Evolutionary conservation across 768 basidiomycete genomes (phyloP).

Genomic region (Boletus rubropictus): DNA sequence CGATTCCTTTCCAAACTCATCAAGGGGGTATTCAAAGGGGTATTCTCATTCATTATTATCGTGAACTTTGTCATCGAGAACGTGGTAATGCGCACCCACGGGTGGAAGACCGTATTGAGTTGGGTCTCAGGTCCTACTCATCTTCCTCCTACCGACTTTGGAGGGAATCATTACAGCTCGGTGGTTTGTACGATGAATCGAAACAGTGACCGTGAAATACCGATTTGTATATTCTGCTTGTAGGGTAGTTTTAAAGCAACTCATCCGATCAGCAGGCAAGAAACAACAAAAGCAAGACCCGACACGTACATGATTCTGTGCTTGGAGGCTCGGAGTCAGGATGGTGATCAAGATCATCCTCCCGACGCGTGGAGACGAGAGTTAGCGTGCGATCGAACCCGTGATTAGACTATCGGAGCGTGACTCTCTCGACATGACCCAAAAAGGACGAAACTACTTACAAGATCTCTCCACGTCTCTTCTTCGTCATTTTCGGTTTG

Average conservation of each 20-base stretch:
- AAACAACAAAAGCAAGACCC: background rate
- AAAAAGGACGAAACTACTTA: slow-evolving; percentile 31
- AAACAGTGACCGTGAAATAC: slow-evolving; percentile 1
- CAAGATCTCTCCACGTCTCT: slow-evolving; percentile 80
- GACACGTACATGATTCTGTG: slow-evolving; percentile 17
- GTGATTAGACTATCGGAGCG: slow-evolving; percentile 51
- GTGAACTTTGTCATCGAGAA: slow-evolving; percentile 1
- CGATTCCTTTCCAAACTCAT: background rate
- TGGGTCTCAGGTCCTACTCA: slow-evolving; percentile 5
- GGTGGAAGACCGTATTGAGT: slow-evolving; percentile 6
- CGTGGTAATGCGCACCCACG: slow-evolving; percentile 2
- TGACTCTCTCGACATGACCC: slow-evolving; percentile 6
- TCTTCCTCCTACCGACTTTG: slow-evolving; percentile 1
- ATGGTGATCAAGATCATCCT: slow-evolving; percentile 36
- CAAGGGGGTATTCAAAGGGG: slow-evolving; percentile 7
- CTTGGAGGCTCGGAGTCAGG: slow-evolving; percentile 8
- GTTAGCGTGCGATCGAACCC: slow-evolving; percentile 67
- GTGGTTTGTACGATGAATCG: slow-evolving; percentile 9
- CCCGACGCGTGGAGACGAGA: slow-evolving; percentile 52
- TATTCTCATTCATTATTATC: slow-evolving; percentile 5
- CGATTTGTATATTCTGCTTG: slow-evolving; percentile 16
- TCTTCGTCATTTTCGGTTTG: slow-evolving; percentile 81
- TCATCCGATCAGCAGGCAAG: background rate
- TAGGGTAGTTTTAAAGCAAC: background rate
- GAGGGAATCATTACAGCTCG: slow-evolving; percentile 13